A percentile compares a stretch with the other conserved stretches of the same genome.
phyloP scores from a whole-genome alignment of 805 yeast species.

The Scheffersomyces coipomensis region DNA sequence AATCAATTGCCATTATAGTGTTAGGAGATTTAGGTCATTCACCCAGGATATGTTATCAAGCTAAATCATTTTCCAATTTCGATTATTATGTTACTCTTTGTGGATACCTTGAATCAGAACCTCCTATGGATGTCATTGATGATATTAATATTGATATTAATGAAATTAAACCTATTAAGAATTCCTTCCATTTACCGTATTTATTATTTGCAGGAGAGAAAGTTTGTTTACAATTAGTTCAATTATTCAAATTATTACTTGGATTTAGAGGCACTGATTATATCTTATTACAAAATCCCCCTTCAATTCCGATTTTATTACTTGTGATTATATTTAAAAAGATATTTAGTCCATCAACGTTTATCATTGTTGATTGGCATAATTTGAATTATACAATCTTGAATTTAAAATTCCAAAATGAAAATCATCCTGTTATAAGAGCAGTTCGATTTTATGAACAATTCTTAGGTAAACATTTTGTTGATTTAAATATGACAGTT shows the following conservation, averaged over 20 bases:
- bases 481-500: conserved; percentile 77
- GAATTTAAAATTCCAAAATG: conserved; percentile 56
- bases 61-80: conserved; percentile 63
- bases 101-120: conserved; percentile 68
- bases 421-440: conserved; percentile 60
- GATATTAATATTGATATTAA: conserved; percentile 52
- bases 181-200: conserved; percentile 47
- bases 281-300: conserved; percentile 87
- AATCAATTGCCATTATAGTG: conserved; percentile 73
- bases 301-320: conserved; percentile 78
- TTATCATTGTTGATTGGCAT: conserved; percentile 91
- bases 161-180: conserved; percentile 41
- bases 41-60: conserved; percentile 93
- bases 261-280: conserved; percentile 60
- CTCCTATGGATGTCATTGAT: conserved; percentile 51
- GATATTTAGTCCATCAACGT: conserved; percentile 50
- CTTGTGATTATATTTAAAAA: conserved; percentile 55
- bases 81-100: conserved; percentile 80
- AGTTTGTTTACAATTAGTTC: conserved; percentile 53
- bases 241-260: conserved; percentile 49
- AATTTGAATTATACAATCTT: conserved; percentile 85
- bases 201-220: conserved; percentile 57
- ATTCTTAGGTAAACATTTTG: conserved; percentile 52
- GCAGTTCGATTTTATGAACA: conserved; percentile 63
- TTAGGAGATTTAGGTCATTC: conserved; percentile 94